phyloP scores from a whole-genome alignment of 2,329 filamentous ascomycete genomes.

The Helotiales sp. region DNA sequence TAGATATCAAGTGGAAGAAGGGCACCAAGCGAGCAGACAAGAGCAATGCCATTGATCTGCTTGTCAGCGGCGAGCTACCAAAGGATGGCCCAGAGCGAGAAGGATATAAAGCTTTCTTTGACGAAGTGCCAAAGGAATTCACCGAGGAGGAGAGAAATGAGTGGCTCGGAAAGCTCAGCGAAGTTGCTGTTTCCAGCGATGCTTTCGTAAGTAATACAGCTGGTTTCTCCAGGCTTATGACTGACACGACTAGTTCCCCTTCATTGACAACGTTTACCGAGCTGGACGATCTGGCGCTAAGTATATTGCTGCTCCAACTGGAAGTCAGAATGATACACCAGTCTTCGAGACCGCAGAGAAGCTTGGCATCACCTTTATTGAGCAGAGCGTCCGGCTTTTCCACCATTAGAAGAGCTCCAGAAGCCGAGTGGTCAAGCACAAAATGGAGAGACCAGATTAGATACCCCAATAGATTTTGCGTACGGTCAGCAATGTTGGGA shows the following conservation, averaged over 20 bases:
- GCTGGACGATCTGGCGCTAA: conserved; percentile 86
- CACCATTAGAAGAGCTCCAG: conserved; percentile 66
- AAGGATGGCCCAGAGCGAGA: conserved; percentile 80
- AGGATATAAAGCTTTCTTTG: conserved; percentile 86
- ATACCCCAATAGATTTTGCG: conserved; percentile 23
- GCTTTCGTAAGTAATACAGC: conserved; percentile 72
- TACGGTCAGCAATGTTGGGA: background rate
- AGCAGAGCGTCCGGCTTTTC: conserved; percentile 93
- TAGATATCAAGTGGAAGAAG: conserved; percentile 94
- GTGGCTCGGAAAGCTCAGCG: conserved; percentile 79
- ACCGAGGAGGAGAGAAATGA: conserved; percentile 78
- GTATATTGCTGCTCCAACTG: conserved; percentile 91
- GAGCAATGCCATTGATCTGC: conserved; percentile 95
- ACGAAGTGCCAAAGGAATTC: conserved; percentile 82
- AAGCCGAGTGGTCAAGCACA: conserved; percentile 7
- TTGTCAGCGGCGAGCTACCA: conserved; percentile 88
- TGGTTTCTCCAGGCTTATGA: background rate
- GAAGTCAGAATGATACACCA: conserved; percentile 80
- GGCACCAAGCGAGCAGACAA: conserved; percentile 96
- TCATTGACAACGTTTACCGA: conserved; percentile 96
- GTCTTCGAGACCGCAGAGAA: conserved; percentile 91
- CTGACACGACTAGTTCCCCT: conserved; percentile 73
- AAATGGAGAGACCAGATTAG: conserved; percentile 28
- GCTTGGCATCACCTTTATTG: conserved; percentile 88
- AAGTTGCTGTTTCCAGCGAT: conserved; percentile 88